Conservation (phyloP, 345 rosid species). For the Gossypium herbaceum region DNA sequence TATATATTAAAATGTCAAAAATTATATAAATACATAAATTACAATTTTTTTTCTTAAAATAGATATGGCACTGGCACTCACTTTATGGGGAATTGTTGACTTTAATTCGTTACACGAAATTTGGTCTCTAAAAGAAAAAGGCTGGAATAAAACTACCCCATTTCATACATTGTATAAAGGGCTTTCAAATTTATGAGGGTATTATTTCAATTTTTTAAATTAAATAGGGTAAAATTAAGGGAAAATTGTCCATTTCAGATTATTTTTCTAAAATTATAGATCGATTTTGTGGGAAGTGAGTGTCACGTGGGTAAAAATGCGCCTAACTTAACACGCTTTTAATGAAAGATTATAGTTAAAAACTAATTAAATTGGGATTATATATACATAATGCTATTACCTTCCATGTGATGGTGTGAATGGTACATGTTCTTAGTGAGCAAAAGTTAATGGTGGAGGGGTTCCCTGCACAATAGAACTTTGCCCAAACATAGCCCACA, state of each 20-base stretch:
- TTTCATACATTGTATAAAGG: background rate
- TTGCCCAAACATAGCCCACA: constrained; percentile 8
- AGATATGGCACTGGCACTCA: background rate
- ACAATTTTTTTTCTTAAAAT: background rate
- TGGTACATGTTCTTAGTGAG: background rate
- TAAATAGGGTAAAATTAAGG: too few species aligned
- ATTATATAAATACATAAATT: too few species aligned
- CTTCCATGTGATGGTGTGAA: constrained; percentile 7
- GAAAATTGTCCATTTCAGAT: too few species aligned
- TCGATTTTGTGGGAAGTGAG: too few species aligned
- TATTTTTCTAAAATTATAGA: too few species aligned
- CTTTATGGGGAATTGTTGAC: background rate
- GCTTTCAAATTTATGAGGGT: background rate
- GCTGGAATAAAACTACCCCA: background rate
- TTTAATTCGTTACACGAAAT: background rate
- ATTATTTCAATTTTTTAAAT: too few species aligned
- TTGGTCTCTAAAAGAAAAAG: background rate
- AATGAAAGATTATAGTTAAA: too few species aligned
- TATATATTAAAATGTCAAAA: too few species aligned
- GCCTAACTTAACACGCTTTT: too few species aligned
- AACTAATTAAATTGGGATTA: too few species aligned
- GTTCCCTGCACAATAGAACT: background rate
- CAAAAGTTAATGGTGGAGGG: constrained; percentile 9
- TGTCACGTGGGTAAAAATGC: too few species aligned
- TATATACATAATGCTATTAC: background rate